phyloP scores from a whole-genome alignment of 768 basidiomycete genomes.

The Auricularia sp. region DNA sequence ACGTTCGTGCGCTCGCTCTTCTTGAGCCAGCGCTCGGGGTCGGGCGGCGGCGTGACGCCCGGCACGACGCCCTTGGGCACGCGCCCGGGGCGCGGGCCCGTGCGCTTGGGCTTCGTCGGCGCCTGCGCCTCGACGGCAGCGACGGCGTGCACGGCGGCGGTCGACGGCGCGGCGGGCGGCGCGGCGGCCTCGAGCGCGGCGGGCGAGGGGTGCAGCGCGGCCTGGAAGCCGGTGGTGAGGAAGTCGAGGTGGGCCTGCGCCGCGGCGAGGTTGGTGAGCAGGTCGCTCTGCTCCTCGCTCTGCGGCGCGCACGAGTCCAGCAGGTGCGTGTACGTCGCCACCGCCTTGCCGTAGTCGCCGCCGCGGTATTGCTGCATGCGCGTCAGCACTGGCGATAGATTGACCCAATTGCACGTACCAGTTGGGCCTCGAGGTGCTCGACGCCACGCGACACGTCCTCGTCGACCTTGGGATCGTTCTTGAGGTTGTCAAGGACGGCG shows the following conservation, averaged over 20 bases:
- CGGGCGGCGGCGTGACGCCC: constrained; percentile 72
- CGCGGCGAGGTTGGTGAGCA: constrained; percentile 76
- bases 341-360: constrained; percentile 62
- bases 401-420: constrained; percentile 42
- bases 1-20: constrained; percentile 67
- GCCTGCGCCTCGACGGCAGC: constrained; percentile 18
- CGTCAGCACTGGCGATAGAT: constrained; percentile 8
- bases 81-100: constrained; percentile 37
- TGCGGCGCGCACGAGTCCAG: constrained; percentile 72
- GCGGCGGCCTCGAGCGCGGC: constrained; percentile 51
- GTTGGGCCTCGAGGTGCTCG: constrained; percentile 76
- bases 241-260: constrained; percentile 79
- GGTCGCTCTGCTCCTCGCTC: constrained; percentile 81
- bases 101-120: constrained; percentile 26
- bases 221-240: constrained; percentile 56
- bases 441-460: constrained; percentile 49
- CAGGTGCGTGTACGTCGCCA: constrained; percentile 71
- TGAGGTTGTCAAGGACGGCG: constrained; percentile 38
- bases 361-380: constrained; percentile 61
- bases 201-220: constrained; percentile 53
- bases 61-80: constrained; percentile 67
- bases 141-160: constrained; percentile 17
- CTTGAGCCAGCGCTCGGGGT: constrained; percentile 84
- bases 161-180: constrained; percentile 40
- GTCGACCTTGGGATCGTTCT: constrained; percentile 27